Conservation (phyloP, 805 yeast species). For the Kodamaea leandrae region DNA sequence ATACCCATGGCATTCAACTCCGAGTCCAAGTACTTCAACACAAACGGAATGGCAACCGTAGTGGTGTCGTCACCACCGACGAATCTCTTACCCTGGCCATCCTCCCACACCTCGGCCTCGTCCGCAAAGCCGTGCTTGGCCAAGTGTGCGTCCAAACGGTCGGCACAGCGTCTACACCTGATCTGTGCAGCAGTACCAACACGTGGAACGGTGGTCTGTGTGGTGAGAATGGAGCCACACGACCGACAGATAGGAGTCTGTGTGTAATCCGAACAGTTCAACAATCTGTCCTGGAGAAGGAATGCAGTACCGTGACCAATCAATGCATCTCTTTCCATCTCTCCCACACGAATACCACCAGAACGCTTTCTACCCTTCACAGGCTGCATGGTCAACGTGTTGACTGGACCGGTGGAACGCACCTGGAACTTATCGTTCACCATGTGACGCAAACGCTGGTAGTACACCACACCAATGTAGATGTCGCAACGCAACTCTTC, state of each 20-base stretch:
- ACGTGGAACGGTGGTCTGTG: conserved; percentile 88
- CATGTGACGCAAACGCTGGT: conserved; percentile 98
- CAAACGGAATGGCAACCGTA: conserved; percentile 95
- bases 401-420: conserved; percentile 97
- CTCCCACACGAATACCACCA: conserved; percentile 99
- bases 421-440: conserved; percentile 99
- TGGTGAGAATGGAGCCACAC: conserved; percentile 89
- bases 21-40: conserved; percentile 88
- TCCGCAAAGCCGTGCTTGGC: conserved; percentile 49
- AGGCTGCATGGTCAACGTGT: conserved; percentile 96
- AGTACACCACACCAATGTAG: conserved; percentile 94
- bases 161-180: conserved; percentile 91
- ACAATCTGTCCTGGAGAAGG: conserved; percentile 87
- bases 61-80: conserved; percentile 94
- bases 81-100: conserved; percentile 88
- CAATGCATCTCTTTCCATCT: conserved; percentile 98
- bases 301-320: conserved; percentile 98
- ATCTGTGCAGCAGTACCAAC: conserved; percentile 76
- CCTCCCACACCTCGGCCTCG: conserved; percentile 90
- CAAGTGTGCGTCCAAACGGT: conserved; percentile 57
- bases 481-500: conserved; percentile 96
- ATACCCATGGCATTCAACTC: conserved; percentile 98
- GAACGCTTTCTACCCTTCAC: conserved; percentile 98
- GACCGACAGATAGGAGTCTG: conserved; percentile 86
- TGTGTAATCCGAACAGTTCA: conserved; percentile 94